phyloP scores from a whole-genome alignment of 179 eudicot species.

The Actinidia polygama region DNA sequence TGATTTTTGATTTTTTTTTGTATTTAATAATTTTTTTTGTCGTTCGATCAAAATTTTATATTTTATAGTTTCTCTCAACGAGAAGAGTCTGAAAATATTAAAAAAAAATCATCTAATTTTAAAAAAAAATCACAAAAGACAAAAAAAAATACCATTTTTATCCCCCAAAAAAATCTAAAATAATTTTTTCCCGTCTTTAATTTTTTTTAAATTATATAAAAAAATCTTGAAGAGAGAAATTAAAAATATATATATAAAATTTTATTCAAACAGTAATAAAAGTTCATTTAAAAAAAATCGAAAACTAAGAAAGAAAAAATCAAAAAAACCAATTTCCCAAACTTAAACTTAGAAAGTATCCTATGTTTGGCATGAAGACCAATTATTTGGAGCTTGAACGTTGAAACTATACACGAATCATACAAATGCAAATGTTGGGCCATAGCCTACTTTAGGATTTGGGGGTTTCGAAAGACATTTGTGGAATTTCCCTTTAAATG shows the following conservation, averaged over 20 bases:
- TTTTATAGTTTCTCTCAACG: no score
- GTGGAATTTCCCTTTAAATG: background rate
- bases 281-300: background rate
- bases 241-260: background rate
- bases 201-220: no score
- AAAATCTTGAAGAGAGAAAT: background rate
- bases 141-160: no score
- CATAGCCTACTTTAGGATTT: slow-evolving; percentile 6
- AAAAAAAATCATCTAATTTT: no score
- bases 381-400: slow-evolving; percentile 42
- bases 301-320: background rate
- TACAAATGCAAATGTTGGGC: slow-evolving; percentile 14
- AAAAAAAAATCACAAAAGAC: no score
- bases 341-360: slow-evolving; percentile 18
- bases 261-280: background rate
- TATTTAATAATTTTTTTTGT: no score
- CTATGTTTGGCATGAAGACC: slow-evolving; percentile 29
- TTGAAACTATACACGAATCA: slow-evolving; percentile 33
- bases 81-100: no score
- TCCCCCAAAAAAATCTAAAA: no score
- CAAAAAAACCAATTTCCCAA: background rate
- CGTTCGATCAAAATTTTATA: no score
- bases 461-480: background rate
- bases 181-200: no score
- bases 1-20: no score